Base-by-base conservation (phyloP, 345 rosid species). In the Salix caprea region DNA sequence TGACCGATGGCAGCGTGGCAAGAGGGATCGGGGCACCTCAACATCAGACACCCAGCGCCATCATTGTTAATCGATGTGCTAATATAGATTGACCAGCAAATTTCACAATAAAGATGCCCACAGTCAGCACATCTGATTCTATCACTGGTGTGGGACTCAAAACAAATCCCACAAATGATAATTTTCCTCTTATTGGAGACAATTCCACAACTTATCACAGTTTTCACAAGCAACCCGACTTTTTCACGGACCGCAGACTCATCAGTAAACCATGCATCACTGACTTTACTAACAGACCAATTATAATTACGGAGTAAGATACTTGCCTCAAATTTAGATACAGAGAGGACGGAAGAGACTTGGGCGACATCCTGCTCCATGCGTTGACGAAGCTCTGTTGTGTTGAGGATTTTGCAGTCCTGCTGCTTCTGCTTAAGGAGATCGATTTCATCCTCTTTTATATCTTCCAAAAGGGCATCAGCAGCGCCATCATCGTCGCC, bases 81-180 rank as follows among this genome's bases (percentile, higher is more conserved):
- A 16, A 85, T 73, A n/a, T 85, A 85, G 11, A 37, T 18, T 16
- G 65, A 52, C 88, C 88, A 85, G 15, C 88, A 85, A 34, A 30
- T 70, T 2, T 12, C 23, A 23, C 86, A 85, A 66, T 60, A 85
- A 34, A 60, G 75, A 52, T 85, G 88, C 9, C 88, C 88, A 73
- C 88, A 85, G 6, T 24, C 12, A 10, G 82, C 80, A 15, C 80
- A 75, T 15, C 10, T 34, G 11, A 73, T 21, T 24, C 15, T 12
- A 52, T 34, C 70, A 28, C 7, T 1, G 26, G 48, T 54, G 23
- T 23, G 36, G 14, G 56, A 7, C 4, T 82, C 88, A 28, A 82
- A 82, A 58, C 88, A 85, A 48, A 82, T 78, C 40, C 71, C 68
- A 36, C 88, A 85, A 24, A 28, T 40, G 21, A 67, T 24, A 36